Evolutionary conservation across 345 rosid genomes (phyloP).

Genomic region (Nasturtium officinale): DNA sequence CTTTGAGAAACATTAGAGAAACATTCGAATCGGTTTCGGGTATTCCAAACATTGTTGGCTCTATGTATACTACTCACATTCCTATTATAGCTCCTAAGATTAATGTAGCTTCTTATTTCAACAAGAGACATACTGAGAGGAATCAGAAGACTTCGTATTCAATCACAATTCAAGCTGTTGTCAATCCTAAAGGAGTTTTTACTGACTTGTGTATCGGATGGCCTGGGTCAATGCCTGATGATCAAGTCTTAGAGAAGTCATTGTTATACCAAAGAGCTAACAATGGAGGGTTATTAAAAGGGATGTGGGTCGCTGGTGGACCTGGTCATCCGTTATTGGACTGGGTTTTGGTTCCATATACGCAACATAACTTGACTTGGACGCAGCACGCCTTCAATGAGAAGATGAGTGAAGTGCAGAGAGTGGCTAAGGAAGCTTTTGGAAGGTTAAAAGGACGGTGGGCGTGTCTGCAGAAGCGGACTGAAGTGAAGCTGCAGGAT

Average conservation of each 20-base stretch:
- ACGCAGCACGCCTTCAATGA: conserved; percentile 81
- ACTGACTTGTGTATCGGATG: conserved; percentile 87
- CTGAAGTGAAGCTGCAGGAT: conserved; percentile 77
- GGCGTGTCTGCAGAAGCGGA: conserved; percentile 79
- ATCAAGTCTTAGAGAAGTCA: conserved; percentile 77
- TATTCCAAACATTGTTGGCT: conserved; percentile 70
- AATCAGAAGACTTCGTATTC: conserved; percentile 79
- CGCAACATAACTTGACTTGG: conserved; percentile 78
- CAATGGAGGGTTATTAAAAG: conserved; percentile 62
- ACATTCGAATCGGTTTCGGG: conserved; percentile 59
- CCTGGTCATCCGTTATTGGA: conserved; percentile 69
- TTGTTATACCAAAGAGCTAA: conserved; percentile 69
- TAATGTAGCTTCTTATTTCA: conserved; percentile 75
- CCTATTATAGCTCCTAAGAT: conserved; percentile 82
- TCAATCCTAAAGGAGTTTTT: conserved; percentile 66
- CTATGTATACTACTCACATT: conserved; percentile 83
- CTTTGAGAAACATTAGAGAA: conserved; percentile 47
- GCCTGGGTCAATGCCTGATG: conserved; percentile 89
- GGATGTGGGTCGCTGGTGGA: conserved; percentile 72
- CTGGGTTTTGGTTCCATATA: conserved; percentile 82
- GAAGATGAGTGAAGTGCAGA: conserved; percentile 69
- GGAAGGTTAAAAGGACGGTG: conserved; percentile 73
- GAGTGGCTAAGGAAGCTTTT: conserved; percentile 65
- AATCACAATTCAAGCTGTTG: conserved; percentile 74
- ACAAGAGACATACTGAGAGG: conserved; percentile 76